Evolutionary conservation across 352 stramenopile genomes (phyloP).

Genomic region (Phytophthora ohioensis): DNA sequence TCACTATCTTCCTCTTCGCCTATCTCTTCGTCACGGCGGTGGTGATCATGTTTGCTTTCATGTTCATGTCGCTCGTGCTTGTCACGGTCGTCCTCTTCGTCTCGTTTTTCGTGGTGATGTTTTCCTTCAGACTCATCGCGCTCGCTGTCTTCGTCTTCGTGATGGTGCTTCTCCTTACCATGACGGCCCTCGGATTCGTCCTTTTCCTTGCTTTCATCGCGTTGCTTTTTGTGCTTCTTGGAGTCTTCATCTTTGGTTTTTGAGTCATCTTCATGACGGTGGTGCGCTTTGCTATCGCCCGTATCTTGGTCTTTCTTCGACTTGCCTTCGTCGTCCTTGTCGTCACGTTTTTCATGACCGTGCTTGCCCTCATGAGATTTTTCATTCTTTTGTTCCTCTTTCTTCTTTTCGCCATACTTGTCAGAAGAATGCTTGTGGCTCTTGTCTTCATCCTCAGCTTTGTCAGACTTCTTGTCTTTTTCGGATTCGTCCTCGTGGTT

Average conservation of each 20-base stretch:
- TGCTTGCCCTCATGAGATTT: slow-evolving; percentile 15
- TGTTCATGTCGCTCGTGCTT: not conserved
- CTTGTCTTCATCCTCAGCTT: slow-evolving; percentile 19
- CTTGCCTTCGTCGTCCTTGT: slow-evolving; percentile 18
- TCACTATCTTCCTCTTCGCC: not conserved
- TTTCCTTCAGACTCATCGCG: slow-evolving; percentile 1
- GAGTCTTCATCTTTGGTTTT: slow-evolving; percentile 4
- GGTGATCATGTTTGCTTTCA: not conserved
- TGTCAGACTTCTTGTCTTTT: slow-evolving; percentile 23
- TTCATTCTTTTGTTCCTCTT: slow-evolving; percentile 12
- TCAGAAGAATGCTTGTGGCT: slow-evolving; percentile 18
- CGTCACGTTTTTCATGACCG: slow-evolving; percentile 2
- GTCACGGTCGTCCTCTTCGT: slow-evolving; percentile 6
- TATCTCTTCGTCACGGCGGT: slow-evolving; percentile 11
- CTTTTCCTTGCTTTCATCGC: not conserved
- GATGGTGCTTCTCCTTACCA: slow-evolving; percentile 5
- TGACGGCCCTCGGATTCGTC: not conserved
- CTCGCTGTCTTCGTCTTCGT: slow-evolving; percentile 19
- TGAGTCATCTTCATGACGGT: slow-evolving; percentile 11
- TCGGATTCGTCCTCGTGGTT: slow-evolving; percentile 12
- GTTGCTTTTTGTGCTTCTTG: slow-evolving; percentile 18
- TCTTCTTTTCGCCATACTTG: slow-evolving; percentile 20
- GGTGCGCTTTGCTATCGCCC: slow-evolving; percentile 4
- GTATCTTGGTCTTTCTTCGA: slow-evolving; percentile 19
- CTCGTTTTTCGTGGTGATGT: slow-evolving; percentile 12